These are phyloP conservation scores for Cornus controversa DNA, from an alignment of 148 eudicot genomes.

Conservation along the genomic window DNA sequence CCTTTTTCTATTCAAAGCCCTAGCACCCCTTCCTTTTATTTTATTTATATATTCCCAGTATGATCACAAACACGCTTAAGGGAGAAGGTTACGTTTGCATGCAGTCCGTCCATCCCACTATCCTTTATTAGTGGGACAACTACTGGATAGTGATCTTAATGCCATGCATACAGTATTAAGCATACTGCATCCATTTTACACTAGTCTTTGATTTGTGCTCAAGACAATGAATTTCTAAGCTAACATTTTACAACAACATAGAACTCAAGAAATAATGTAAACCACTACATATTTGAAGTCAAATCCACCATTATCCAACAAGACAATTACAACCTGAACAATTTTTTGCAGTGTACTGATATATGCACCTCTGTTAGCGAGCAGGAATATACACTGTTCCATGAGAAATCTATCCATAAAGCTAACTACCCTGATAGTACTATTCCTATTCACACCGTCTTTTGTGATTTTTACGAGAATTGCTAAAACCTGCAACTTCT, in stretches of 20 bases:
- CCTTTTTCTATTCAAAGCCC: too few species aligned
- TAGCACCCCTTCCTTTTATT: not conserved
- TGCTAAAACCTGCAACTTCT: not conserved
- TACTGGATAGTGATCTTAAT: not conserved
- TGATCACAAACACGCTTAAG: too few species aligned
- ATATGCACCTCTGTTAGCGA: not conserved
- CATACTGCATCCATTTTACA: not conserved
- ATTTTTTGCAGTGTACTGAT: not conserved
- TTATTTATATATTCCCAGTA: too few species aligned
- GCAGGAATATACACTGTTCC: not conserved
- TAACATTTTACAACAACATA: too few species aligned
- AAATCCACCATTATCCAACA: not conserved
- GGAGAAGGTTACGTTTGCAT: not conserved
- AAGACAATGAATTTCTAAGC: not conserved
- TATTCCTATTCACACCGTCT: not conserved
- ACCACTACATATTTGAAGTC: not conserved
- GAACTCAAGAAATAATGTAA: not conserved
- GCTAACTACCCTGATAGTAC: not conserved
- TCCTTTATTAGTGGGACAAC: not conserved
- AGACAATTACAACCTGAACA: not conserved
- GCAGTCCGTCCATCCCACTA: not conserved
- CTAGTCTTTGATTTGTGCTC: not conserved
- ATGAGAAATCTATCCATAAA: not conserved
- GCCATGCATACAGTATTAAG: not conserved
- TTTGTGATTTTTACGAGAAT: not conserved